Evolutionary conservation across 2,329 filamentous ascomycete species (phyloP).

Genomic region (Trichoderma endophyticum): DNA sequence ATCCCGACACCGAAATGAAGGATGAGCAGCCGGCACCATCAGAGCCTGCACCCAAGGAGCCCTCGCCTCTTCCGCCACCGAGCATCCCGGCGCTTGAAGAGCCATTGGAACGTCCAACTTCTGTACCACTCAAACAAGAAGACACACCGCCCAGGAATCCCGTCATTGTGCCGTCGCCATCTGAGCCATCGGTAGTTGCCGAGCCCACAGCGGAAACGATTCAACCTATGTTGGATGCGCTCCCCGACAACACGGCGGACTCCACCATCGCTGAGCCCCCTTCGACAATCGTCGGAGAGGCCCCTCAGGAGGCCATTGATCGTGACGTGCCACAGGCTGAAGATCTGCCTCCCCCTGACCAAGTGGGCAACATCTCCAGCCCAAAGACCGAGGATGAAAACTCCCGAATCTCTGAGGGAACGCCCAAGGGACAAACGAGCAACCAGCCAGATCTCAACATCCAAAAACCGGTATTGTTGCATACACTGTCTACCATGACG

Average conservation of each 20-base stretch:
- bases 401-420: conserved; percentile 26
- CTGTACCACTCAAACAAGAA: conserved; percentile 38
- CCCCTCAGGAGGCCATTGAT: conserved; percentile 28
- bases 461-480: conserved; percentile 26
- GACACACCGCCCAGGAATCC: conserved; percentile 44
- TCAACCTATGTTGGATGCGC: not conserved
- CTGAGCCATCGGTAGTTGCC: not conserved
- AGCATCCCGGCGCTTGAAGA: conserved; percentile 34
- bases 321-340: conserved; percentile 25
- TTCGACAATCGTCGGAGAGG: conserved; percentile 32
- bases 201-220: not conserved
- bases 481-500: conserved; percentile 35
- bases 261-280: conserved; percentile 32
- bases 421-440: conserved; percentile 29
- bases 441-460: conserved; percentile 22
- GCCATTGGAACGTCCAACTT: conserved; percentile 27
- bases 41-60: conserved; percentile 21
- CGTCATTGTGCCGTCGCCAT: conserved; percentile 8
- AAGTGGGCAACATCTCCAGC: conserved; percentile 40
- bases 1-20: conserved; percentile 28
- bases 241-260: conserved; percentile 19
- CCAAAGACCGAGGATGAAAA: conserved; percentile 31
- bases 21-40: conserved; percentile 24
- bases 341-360: conserved; percentile 36
- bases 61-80: conserved; percentile 10